Evolutionary conservation across 345 rosid genomes (phyloP).

Genomic region (Pugionium dolabratum): DNA sequence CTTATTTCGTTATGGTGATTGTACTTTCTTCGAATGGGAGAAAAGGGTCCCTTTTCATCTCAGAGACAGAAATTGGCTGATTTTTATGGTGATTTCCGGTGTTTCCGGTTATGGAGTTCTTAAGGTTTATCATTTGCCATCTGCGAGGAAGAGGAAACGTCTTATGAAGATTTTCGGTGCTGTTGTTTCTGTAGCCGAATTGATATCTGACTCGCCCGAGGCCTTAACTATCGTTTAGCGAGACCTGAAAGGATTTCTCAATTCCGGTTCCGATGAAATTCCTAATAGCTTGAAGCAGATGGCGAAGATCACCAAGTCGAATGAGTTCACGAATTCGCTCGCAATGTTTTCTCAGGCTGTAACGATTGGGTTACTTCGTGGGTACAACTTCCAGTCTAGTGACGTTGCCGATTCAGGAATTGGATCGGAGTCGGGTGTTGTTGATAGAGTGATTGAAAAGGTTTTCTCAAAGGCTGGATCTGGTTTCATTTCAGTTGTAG

Average conservation of each 20-base stretch:
- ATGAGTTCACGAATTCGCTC: conserved; percentile 63
- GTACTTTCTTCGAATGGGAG: conserved; percentile 54
- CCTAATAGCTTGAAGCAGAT: conserved; percentile 90
- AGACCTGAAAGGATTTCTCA: conserved; percentile 69
- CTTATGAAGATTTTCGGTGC: conserved; percentile 59
- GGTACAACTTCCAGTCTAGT: conserved; percentile 45
- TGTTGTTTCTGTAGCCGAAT: conserved; percentile 59
- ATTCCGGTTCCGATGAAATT: conserved; percentile 70
- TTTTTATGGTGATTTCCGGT: conserved; percentile 56
- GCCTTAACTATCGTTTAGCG: conserved; percentile 56
- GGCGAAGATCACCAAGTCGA: conserved; percentile 67
- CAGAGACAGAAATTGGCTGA: conserved; percentile 63
- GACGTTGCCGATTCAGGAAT: conserved; percentile 21
- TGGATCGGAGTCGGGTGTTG: conserved; percentile 39
- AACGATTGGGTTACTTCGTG: conserved; percentile 64
- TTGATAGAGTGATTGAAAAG: conserved; percentile 70
- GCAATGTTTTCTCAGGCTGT: conserved; percentile 61
- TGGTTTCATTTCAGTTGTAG: conserved; percentile 80
- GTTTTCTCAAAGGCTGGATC: conserved; percentile 66
- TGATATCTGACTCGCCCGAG: conserved; percentile 76
- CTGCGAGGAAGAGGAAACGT: conserved; percentile 61
- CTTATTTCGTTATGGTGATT: conserved; percentile 24
- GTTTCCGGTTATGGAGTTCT: conserved; percentile 78
- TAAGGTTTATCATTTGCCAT: conserved; percentile 66
- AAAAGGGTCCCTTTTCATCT: conserved; percentile 47